These are phyloP conservation scores for Talaromyces sp. DNA, from an alignment of 2,329 filamentous ascomycete species.

Conservation along the genomic window DNA sequence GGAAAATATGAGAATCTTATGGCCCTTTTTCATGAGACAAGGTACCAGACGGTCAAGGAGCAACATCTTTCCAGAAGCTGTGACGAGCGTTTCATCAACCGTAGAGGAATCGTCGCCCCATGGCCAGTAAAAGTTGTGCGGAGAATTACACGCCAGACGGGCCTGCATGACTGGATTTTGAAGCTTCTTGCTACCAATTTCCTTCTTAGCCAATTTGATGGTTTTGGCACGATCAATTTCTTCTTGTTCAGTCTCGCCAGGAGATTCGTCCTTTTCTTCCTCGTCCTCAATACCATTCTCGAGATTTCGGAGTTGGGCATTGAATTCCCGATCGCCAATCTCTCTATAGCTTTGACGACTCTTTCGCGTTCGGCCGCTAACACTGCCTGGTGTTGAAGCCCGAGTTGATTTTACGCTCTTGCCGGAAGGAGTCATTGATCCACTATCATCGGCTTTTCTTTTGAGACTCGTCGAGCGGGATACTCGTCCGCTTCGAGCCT, in stretches of 20 bases:
- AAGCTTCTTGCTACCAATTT: constrained; percentile 86
- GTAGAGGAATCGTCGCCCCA: constrained; percentile 63
- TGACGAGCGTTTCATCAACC: constrained; percentile 78
- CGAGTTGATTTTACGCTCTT: constrained; percentile 76
- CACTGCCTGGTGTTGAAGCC: constrained; percentile 66
- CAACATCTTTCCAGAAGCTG: constrained; percentile 91
- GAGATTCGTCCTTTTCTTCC: constrained; percentile 41
- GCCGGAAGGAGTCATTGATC: constrained; percentile 47
- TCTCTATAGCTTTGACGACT: constrained; percentile 60
- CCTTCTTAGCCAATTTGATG: constrained; percentile 64
- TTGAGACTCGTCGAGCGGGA: constrained; percentile 52
- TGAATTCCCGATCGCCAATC: constrained; percentile 80
- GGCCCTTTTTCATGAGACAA: constrained; percentile 66
- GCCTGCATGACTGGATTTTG: constrained; percentile 92
- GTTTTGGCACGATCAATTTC: constrained; percentile 47
- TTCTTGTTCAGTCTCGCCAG: constrained; percentile 51
- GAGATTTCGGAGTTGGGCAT: constrained; percentile 58
- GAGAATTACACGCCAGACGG: constrained; percentile 85
- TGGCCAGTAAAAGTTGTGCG: constrained; percentile 95
- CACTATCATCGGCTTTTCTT: constrained; percentile 50
- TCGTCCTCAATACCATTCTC: constrained; percentile 58
- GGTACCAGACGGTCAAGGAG: constrained; percentile 83
- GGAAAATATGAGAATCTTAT: constrained; percentile 94
- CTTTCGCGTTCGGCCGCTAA: constrained; percentile 52
- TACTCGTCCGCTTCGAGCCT: constrained; percentile 30